phyloP scores from a whole-genome alignment of 352 stramenopile genomes.

The Pelagophyceae sp. region DNA sequence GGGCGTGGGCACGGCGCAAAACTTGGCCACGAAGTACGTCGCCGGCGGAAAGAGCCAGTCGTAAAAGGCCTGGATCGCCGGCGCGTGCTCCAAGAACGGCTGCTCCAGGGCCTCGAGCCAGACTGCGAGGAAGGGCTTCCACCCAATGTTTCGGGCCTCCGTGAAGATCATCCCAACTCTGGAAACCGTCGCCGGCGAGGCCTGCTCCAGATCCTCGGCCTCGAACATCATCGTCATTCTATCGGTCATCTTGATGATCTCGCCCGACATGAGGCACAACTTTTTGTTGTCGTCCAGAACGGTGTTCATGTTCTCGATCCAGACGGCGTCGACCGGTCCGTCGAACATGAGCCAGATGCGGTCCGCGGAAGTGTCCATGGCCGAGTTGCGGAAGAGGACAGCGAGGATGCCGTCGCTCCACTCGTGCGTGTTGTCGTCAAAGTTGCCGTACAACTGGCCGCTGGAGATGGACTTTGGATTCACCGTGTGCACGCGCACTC shows the following conservation, averaged over 20 bases:
- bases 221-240: slow-evolving; percentile 94
- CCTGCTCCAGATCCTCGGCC: slow-evolving; percentile 81
- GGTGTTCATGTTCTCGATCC: slow-evolving; percentile 92
- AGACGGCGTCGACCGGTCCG: slow-evolving; percentile 78
- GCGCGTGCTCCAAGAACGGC: slow-evolving; percentile 33
- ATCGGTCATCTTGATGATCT: slow-evolving; percentile 85
- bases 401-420: slow-evolving; percentile 84
- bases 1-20: slow-evolving; percentile 34
- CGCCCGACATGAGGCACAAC: slow-evolving; percentile 78
- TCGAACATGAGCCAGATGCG: slow-evolving; percentile 87
- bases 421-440: slow-evolving; percentile 79
- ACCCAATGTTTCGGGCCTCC: slow-evolving; percentile 78
- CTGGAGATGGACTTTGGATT: slow-evolving; percentile 86
- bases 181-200: slow-evolving; percentile 78
- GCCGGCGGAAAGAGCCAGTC: slow-evolving; percentile 75
- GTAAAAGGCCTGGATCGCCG: slow-evolving; percentile 53
- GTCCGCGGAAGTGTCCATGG: slow-evolving; percentile 48
- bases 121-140: slow-evolving; percentile 69
- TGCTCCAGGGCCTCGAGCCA: slow-evolving; percentile 67
- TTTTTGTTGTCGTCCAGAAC: slow-evolving; percentile 88
- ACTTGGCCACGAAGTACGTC: slow-evolving; percentile 82
- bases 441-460: slow-evolving; percentile 83
- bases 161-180: slow-evolving; percentile 88
- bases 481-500: slow-evolving; percentile 55
- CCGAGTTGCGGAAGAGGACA: slow-evolving; percentile 75